Conservation (phyloP, 192 early-diverging fungal species). For the Umbelopsis isabellina region DNA sequence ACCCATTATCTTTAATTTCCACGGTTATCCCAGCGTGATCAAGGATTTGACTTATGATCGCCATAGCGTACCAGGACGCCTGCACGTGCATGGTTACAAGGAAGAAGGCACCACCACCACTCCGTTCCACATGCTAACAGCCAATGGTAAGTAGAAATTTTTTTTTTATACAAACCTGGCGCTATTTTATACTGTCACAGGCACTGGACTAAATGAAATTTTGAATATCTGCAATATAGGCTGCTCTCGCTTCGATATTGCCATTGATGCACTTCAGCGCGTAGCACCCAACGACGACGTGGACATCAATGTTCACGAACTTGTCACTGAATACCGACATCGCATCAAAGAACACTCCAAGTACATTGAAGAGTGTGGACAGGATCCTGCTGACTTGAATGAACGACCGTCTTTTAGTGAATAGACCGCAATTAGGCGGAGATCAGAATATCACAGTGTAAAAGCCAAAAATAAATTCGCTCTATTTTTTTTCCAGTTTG, state of each 20-base stretch:
- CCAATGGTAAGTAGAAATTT: constrained; percentile 22
- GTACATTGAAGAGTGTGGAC: constrained; percentile 42
- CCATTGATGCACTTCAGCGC: constrained; percentile 36
- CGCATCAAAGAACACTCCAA: constrained; percentile 34
- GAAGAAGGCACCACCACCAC: constrained; percentile 54
- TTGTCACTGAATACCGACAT: constrained; percentile 35
- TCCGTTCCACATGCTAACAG: constrained; percentile 47
- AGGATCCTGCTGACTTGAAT: constrained; percentile 32
- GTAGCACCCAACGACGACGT: constrained; percentile 22
- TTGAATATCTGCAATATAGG: background rate
- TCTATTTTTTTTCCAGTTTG: constrained; percentile 19
- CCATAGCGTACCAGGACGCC: constrained; percentile 19
- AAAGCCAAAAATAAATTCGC: constrained; percentile 15
- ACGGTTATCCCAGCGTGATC: constrained; percentile 48
- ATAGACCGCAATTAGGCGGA: constrained; percentile 8
- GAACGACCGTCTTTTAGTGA: constrained; percentile 27
- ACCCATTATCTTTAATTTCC: constrained; percentile 51
- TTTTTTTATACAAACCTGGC: background rate
- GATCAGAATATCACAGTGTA: background rate
- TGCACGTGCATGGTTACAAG: constrained; percentile 43
- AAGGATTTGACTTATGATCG: constrained; percentile 41
- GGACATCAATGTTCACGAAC: constrained; percentile 26
- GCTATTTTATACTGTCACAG: no score
- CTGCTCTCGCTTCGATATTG: constrained; percentile 40
- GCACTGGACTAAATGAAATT: no score